These are phyloP conservation scores for Citrus inodora DNA, from an alignment of 345 rosid genomes.

Conservation along the genomic window DNA sequence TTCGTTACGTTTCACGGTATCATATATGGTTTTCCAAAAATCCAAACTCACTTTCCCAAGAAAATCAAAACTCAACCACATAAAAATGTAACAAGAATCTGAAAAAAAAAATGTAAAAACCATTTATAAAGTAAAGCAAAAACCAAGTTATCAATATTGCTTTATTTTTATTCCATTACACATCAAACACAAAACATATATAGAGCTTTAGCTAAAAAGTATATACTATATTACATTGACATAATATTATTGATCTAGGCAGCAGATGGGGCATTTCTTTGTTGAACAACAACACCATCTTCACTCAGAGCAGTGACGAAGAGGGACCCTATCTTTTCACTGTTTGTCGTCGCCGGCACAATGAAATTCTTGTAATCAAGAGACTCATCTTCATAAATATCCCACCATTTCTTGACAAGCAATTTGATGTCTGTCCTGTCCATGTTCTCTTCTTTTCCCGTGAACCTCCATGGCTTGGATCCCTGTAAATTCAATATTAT, in stretches of 20 bases:
- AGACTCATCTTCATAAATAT: constrained; percentile 51
- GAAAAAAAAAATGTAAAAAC: neutral
- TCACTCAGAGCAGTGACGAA: constrained; percentile 7
- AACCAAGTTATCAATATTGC: neutral
- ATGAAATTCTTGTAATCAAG: constrained; percentile 39
- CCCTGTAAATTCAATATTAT: constrained; percentile 32
- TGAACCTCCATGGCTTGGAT: constrained; percentile 67
- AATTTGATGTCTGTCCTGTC: constrained; percentile 52
- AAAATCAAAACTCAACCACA: neutral
- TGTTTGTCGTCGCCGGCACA: neutral
- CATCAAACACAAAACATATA: neutral
- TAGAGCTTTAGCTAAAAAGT: neutral
- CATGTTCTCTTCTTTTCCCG: constrained; percentile 57
- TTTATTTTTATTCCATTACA: neutral
- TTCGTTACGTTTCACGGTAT: neutral
- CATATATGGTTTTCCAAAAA: neutral
- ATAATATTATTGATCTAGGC: constrained; percentile 19
- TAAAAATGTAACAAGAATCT: neutral
- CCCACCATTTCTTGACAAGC: constrained; percentile 66
- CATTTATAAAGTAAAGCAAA: neutral
- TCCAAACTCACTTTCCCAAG: neutral
- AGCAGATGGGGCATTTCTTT: constrained; percentile 33
- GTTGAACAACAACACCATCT: constrained; percentile 10
- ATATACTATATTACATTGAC: neutral
- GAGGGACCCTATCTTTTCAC: constrained; percentile 14